These are phyloP conservation scores for Vigna nakashimae DNA, from an alignment of 306 rosid species.

Conservation along the genomic window DNA sequence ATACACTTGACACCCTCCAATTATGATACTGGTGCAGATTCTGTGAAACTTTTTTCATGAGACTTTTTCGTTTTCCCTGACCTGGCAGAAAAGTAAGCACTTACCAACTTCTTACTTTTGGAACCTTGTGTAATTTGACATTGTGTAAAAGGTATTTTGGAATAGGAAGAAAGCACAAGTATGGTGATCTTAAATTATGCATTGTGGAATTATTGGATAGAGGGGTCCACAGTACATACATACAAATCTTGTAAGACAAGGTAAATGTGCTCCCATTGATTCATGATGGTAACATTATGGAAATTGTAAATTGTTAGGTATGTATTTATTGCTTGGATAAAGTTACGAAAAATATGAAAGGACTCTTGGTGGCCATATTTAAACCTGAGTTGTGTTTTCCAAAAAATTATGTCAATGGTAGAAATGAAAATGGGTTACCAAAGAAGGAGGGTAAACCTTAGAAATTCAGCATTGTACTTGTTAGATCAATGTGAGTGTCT, in stretches of 20 bases:
- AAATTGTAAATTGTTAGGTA: conserved; percentile 11
- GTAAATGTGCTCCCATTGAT: neutral
- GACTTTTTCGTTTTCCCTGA: neutral
- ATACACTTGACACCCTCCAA: conserved; percentile 55
- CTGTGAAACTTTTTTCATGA: neutral
- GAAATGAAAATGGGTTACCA: conserved; percentile 6
- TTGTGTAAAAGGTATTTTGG: conserved; percentile 46
- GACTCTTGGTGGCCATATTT: neutral
- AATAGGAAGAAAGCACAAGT: conserved; percentile 39
- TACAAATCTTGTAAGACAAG: neutral
- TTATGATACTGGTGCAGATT: conserved; percentile 30
- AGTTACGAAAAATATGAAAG: neutral
- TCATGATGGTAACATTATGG: conserved; percentile 14
- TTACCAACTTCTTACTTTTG: conserved; percentile 63
- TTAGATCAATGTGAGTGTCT: neutral
- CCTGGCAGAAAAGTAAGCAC: conserved; percentile 49
- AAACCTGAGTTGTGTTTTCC: neutral
- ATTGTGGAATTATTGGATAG: conserved; percentile 8
- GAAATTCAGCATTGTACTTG: neutral
- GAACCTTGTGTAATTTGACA: conserved; percentile 53
- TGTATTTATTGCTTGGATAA: conserved; percentile 15
- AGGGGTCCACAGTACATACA: conserved; percentile 7
- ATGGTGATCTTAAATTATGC: neutral
- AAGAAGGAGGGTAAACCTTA: neutral
- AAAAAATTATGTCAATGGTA: neutral